Base-by-base conservation (phyloP, 2,329 filamentous ascomycete genomes). In the Fusarium pseudoanthophilum region DNA sequence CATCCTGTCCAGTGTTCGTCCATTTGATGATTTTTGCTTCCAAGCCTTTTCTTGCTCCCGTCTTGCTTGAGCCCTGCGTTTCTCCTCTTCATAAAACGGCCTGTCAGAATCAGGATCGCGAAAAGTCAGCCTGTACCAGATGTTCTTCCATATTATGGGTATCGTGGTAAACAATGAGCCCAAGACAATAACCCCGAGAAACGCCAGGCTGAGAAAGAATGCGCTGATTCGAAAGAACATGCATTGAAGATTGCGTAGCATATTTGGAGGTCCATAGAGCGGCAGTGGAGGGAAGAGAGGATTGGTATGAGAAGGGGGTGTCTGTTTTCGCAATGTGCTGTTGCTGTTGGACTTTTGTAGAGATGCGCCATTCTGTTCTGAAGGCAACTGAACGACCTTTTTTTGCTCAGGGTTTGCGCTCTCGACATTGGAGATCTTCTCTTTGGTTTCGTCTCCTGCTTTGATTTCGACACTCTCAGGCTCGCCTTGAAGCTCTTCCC, bases 251-350 rank as follows among this genome's bases (percentile, higher is more conserved):
- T 89, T 86, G 53, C 91, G 87, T n/a, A 92, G 65, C 1, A 88
- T 58, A 2, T 92, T 91, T 0, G 94, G 91, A 1, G 94, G 92
- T 0, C 93, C 93, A 76, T 97, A 97, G 2, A 94, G 84, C 0
- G 95, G 95, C 14, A 97, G 82, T 4, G 94, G 93, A 11, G 95
- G 95, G 74, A 98, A 98, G 10, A 97, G 84, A 7, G 93, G 92
- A 74, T 95, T 92, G 4, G 93, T 95, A 72, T 90, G 88, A 13
- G 91, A 91, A 2, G 91, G 90, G 1, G 92, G 91, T 82, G 86
- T 87, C 20, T 86, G 79, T 65, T 79, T 83, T 48, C 82, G 81
- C 24, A 89, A 74, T 21, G 85, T 85, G 18, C 82, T 84, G 30
- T 85, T 86, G 39, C 85, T 83, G 39, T 85, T 83, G 8, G 86